A percentile compares a stretch with the other conserved stretches of the same genome.
These are phyloP conservation scores for Neurospora terricola DNA, from an alignment of 495 filamentous ascomycete species.

Conservation along the genomic window DNA sequence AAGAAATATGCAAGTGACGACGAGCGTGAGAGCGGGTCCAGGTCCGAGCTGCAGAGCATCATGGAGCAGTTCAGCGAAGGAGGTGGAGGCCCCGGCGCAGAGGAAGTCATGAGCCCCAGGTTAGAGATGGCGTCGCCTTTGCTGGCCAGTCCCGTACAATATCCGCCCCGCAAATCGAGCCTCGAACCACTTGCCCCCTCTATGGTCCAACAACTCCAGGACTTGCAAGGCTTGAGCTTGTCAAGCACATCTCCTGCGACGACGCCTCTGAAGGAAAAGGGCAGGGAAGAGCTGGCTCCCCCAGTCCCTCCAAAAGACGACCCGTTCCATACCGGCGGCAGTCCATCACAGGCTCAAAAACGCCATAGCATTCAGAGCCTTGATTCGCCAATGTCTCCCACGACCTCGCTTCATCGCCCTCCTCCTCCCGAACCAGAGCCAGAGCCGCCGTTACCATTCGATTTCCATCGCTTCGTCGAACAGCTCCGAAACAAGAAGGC, in stretches of 20 bases:
- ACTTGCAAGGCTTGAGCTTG: slow-evolving; percentile 34
- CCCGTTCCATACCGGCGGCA: slow-evolving; percentile 17
- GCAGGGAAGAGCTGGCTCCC: slow-evolving; percentile 35
- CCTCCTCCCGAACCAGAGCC: slow-evolving; percentile 80
- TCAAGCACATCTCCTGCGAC: slow-evolving; percentile 29
- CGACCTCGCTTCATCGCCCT: slow-evolving; percentile 52
- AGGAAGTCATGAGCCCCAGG: slow-evolving; percentile 75
- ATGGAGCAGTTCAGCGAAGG: slow-evolving; percentile 79
- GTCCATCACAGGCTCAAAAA: neutral
- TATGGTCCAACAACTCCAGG: slow-evolving; percentile 35
- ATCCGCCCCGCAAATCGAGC: slow-evolving; percentile 77
- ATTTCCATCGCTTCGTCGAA: slow-evolving; percentile 95
- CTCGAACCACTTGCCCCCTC: slow-evolving; percentile 55
- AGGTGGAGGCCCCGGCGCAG: slow-evolving; percentile 51
- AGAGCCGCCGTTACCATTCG: slow-evolving; percentile 83
- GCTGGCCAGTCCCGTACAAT: slow-evolving; percentile 49
- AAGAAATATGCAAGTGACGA: slow-evolving; percentile 42
- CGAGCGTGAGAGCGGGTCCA: slow-evolving; percentile 56
- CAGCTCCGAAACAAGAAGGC: slow-evolving; percentile 92
- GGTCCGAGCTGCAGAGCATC: slow-evolving; percentile 87
- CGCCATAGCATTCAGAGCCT: slow-evolving; percentile 16
- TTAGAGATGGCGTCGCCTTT: slow-evolving; percentile 64
- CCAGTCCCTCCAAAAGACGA: slow-evolving; percentile 44
- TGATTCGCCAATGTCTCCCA: slow-evolving; percentile 39
- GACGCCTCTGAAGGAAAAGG: slow-evolving; percentile 27